Percentiles rank a stretch among this genome's conserved stretches.
These are phyloP conservation scores for Lophium mytilinum DNA, from an alignment of 495 filamentous ascomycete genomes.

Conservation along the genomic window DNA sequence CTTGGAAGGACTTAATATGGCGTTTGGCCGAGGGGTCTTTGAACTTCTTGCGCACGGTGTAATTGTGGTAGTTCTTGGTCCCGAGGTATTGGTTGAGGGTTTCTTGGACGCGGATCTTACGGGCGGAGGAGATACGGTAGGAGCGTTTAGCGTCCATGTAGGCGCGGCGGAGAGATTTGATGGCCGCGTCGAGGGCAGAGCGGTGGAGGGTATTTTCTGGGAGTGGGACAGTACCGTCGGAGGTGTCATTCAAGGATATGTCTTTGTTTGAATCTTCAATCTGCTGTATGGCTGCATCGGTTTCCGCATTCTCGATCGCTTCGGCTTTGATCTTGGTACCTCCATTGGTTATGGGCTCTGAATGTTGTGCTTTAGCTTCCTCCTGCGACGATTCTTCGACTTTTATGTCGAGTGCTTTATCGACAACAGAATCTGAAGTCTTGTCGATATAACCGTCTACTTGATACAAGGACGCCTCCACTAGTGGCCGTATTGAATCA, in stretches of 20 bases:
- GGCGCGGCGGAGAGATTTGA: constrained; percentile 68
- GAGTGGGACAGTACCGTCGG: constrained; percentile 11
- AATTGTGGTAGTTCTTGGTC: constrained; percentile 89
- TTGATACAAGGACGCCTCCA: constrained; percentile 37
- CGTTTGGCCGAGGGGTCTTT: constrained; percentile 76
- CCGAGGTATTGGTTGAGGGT: constrained; percentile 65
- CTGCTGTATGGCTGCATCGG: constrained; percentile 1
- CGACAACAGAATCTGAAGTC: background rate
- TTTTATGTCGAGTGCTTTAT: background rate
- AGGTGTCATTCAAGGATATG: background rate
- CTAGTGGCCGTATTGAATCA: constrained; percentile 33
- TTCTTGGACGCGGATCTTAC: constrained; percentile 62
- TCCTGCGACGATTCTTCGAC: background rate
- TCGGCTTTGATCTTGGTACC: background rate
- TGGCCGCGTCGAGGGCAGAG: constrained; percentile 47
- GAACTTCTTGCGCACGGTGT: constrained; percentile 77
- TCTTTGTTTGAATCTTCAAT: constrained; percentile 3
- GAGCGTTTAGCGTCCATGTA: constrained; percentile 68
- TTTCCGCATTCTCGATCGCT: background rate
- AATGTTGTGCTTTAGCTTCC: background rate
- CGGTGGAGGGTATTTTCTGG: constrained; percentile 9
- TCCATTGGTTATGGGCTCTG: constrained; percentile 20
- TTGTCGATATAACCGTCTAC: constrained; percentile 30
- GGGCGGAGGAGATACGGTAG: constrained; percentile 68
- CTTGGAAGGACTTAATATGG: constrained; percentile 76